phyloP scores from a whole-genome alignment of 805 yeast species.

The Cyberlindnera euphorbiiphila region DNA sequence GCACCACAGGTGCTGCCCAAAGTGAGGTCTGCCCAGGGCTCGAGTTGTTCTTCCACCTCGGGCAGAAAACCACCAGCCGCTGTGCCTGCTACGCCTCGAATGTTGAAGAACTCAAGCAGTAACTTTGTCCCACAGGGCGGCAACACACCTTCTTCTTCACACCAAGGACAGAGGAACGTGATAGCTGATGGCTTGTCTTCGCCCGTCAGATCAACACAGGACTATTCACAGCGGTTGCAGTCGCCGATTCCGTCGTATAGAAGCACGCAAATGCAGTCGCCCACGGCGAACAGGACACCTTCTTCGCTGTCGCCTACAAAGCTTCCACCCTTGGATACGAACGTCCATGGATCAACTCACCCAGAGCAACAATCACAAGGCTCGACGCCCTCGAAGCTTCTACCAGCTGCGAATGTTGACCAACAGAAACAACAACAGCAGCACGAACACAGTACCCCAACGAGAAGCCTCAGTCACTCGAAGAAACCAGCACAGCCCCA shows the following conservation, averaged over 20 bases:
- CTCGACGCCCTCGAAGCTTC: constrained; percentile 9
- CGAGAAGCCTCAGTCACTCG: constrained; percentile 16
- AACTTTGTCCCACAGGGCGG: constrained; percentile 22
- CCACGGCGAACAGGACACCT: constrained; percentile 2
- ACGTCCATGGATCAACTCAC: neutral
- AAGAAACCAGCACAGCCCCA: constrained; percentile 25
- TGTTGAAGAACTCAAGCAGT: constrained; percentile 57
- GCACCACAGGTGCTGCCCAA: constrained; percentile 22
- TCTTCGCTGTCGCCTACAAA: constrained; percentile 11
- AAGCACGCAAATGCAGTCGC: constrained; percentile 6
- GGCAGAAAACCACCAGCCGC: constrained; percentile 20
- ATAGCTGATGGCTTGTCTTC: constrained; percentile 1
- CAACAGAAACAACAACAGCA: constrained; percentile 12
- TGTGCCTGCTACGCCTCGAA: constrained; percentile 66
- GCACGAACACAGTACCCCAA: constrained; percentile 7
- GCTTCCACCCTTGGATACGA: constrained; percentile 15
- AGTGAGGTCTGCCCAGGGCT: constrained; percentile 20
- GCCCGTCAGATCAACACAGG: constrained; percentile 18
- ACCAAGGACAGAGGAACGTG: constrained; percentile 2
- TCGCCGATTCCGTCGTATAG: constrained; percentile 3
- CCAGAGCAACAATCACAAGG: neutral
- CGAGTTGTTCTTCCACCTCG: constrained; percentile 9
- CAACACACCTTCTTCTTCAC: constrained; percentile 5
- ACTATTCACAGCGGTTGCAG: constrained; percentile 6
- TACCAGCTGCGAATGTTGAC: constrained; percentile 21